These are phyloP conservation scores for Cymodocea nodosa DNA, from an alignment of 116 monocot genomes.

Conservation along the genomic window DNA sequence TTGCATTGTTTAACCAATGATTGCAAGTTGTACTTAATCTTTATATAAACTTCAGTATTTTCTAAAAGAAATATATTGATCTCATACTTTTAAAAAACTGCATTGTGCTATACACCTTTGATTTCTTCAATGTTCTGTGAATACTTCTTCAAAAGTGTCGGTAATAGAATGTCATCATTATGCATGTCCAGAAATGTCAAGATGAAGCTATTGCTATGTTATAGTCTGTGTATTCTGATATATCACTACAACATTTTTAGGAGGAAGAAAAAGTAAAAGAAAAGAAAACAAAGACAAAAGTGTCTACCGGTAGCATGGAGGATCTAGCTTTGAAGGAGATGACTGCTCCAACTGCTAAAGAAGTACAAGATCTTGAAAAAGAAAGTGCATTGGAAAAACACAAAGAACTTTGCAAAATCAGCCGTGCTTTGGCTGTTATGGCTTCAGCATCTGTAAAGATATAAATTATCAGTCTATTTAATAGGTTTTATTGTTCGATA, in stretches of 20 bases:
- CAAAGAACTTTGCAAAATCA: slow-evolving; percentile 68
- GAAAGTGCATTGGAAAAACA: slow-evolving; percentile 41
- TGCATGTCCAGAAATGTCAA: too few relatives aligned
- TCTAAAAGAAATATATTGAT: too few relatives aligned
- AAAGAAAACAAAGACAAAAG: slow-evolving; percentile 50
- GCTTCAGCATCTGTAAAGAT: slow-evolving; percentile 81
- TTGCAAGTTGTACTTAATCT: too few relatives aligned
- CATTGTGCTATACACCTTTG: too few relatives aligned
- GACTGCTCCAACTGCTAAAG: slow-evolving; percentile 54
- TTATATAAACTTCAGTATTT: too few relatives aligned
- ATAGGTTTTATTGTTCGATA: background rate
- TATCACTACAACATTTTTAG: background rate
- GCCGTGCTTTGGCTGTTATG: slow-evolving; percentile 77
- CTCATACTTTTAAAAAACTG: too few relatives aligned
- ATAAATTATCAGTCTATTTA: background rate
- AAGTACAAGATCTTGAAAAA: slow-evolving; percentile 32
- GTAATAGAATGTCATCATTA: too few relatives aligned
- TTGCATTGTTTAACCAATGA: too few relatives aligned
- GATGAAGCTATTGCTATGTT: too few relatives aligned
- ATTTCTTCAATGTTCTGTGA: too few relatives aligned
- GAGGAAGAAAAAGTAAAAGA: slow-evolving; percentile 61
- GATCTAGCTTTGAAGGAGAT: slow-evolving; percentile 89
- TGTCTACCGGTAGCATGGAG: slow-evolving; percentile 33
- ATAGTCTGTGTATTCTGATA: too few relatives aligned
- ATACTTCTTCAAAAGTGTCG: too few relatives aligned